A percentile compares a stretch with the other conserved stretches of the same genome.
These are phyloP conservation scores for Rugosomyces carneus DNA, from an alignment of 1,284 basidiomycete genomes.

Conservation along the genomic window DNA sequence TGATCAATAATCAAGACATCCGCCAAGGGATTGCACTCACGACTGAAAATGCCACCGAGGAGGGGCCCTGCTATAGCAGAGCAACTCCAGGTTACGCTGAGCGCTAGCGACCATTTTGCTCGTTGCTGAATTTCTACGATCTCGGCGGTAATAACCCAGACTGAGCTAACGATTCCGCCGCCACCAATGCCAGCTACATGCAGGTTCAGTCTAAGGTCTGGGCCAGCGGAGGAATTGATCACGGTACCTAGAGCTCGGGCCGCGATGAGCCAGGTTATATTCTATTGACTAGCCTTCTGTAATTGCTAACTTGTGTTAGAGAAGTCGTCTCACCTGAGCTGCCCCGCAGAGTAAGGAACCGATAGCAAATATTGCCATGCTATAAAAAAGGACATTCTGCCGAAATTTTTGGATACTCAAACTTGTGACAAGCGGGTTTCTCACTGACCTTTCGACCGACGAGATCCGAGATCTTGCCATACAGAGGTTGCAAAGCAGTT, in stretches of 20 bases:
- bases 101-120: conserved; percentile 76
- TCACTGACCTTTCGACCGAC: conserved; percentile 62
- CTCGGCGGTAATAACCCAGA: conserved; percentile 79
- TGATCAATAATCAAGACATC: background rate
- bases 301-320: conserved; percentile 10
- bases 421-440: background rate
- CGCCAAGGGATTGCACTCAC: conserved; percentile 34
- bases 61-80: conserved; percentile 76
- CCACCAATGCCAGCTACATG: conserved; percentile 61
- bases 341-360: conserved; percentile 70
- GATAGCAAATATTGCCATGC: conserved; percentile 62
- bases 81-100: conserved; percentile 77
- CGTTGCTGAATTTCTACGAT: conserved; percentile 62
- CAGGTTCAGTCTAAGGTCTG: conserved; percentile 3
- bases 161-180: conserved; percentile 74
- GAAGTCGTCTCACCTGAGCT: conserved; percentile 43
- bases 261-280: conserved; percentile 43
- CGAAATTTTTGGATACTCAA: conserved; percentile 3
- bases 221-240: background rate
- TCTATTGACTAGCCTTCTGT: conserved; percentile 31
- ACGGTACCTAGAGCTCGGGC: conserved; percentile 37
- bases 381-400: conserved; percentile 59
- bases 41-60: conserved; percentile 71
- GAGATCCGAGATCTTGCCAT: conserved; percentile 71
- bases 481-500: conserved; percentile 75